phyloP scores from a whole-genome alignment of 768 basidiomycete species.

The Naematelia aurantialba region DNA sequence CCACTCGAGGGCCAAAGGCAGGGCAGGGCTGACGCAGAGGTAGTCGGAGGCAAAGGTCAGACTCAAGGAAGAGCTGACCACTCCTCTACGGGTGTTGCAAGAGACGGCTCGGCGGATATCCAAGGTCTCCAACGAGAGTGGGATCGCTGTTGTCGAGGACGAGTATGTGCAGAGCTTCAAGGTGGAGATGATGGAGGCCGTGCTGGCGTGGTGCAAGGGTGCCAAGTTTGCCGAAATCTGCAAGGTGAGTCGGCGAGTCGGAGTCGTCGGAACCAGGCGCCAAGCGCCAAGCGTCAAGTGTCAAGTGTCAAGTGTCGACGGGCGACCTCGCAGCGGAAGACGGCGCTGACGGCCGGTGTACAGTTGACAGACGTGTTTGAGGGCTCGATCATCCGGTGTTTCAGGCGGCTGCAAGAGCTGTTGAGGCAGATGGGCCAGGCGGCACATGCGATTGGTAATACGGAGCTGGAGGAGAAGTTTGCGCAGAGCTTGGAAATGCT shows the following conservation, averaged over 20 bases:
- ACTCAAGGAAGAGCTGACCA: conserved; percentile 88
- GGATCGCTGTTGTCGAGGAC: conserved; percentile 81
- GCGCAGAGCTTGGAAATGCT: conserved; percentile 87
- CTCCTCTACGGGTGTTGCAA: conserved; percentile 89
- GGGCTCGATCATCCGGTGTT: conserved; percentile 92
- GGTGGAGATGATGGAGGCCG: conserved; percentile 97
- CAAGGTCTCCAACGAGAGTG: conserved; percentile 92
- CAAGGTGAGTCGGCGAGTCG: conserved; percentile 61
- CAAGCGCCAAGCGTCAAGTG: too few species aligned
- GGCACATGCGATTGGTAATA: conserved; percentile 93
- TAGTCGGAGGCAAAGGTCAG: conserved; percentile 56
- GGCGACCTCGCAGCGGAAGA: too few species aligned
- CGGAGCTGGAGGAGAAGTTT: conserved; percentile 89
- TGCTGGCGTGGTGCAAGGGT: conserved; percentile 96
- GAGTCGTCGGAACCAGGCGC: too few species aligned
- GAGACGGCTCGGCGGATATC: conserved; percentile 92
- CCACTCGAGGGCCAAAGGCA: too few species aligned
- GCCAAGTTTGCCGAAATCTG: conserved; percentile 93
- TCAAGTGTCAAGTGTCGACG: too few species aligned
- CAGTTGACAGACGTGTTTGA: conserved; percentile 96
- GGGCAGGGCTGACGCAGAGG: background rate
- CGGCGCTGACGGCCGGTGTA: conserved; percentile 10
- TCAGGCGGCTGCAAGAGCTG: conserved; percentile 88
- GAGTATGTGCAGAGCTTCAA: conserved; percentile 97
- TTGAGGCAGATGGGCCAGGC: conserved; percentile 84